Base-by-base conservation (phyloP, 1,284 basidiomycete species). In the Cutaneotrichosporon spelunceum region DNA sequence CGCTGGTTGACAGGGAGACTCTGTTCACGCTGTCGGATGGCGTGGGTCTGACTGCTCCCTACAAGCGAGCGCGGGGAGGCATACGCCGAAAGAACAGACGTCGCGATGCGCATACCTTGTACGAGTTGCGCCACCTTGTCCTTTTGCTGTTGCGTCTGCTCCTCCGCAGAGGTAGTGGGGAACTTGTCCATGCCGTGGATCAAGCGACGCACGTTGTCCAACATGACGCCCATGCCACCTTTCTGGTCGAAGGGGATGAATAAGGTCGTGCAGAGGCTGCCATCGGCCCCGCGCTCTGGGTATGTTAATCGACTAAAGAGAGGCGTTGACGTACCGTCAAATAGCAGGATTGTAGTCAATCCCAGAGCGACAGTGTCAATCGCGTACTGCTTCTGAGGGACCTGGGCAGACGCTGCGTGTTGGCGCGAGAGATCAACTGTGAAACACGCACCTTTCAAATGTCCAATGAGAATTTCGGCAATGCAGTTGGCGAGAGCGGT, bases 241-340 rank as follows among this genome's bases (percentile, higher is more conserved):
- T 82, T 81, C 44, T 85, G 84, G 66, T 88, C 85, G 70, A 96
- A 89, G 0, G 88, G 84, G 52, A 86, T 81, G 30, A 98, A 82
- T 6, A 95, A 82, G 24, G 92, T 85, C 0, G 91, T 93, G 68
- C 95, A 88, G 16, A 97, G 79, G n/a, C 84, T 86, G 63, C 85
- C 87, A 57, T 87, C 84, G 19, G 84, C 81, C 0, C 87, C 85
- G 29, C 89, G 88, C 62, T 92, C 91, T 92, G 67, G 47, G 13
- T 45, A 5, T 6, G 47, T 69, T 23, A 71, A 64, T 21, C 13
- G 23, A 21, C 10, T n/a, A 2, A 33, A 2, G 19, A 23, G 19
- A 39, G 27, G 44, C 2, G 29, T 55, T 52, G 24, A 74, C 84
- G 73, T 71, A 90, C 93, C 91, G 69, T 97, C 95, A 60, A 93